These are phyloP conservation scores for Paramecium biaurelia DNA, from an alignment of 73 alveolate species.

Conservation along the genomic window DNA sequence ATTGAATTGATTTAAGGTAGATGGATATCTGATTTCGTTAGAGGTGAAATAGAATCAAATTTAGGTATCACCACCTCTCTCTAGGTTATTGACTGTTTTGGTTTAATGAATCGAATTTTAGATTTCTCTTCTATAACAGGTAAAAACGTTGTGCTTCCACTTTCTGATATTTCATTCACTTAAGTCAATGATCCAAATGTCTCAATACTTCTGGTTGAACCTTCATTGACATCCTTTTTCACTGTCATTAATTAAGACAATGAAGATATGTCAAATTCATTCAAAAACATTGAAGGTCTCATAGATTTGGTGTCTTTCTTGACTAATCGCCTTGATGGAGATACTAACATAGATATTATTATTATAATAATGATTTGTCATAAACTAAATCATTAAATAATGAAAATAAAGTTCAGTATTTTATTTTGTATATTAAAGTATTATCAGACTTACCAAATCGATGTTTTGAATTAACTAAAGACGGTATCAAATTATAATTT, in stretches of 20 bases:
- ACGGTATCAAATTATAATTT: neutral
- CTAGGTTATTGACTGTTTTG: neutral
- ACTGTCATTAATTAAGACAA: neutral
- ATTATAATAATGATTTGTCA: neutral
- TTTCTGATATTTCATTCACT: neutral
- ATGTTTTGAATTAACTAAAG: neutral
- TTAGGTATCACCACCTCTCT: neutral
- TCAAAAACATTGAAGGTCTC: neutral
- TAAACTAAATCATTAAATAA: neutral
- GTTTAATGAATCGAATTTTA: neutral
- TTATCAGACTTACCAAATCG: neutral
- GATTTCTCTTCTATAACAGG: neutral
- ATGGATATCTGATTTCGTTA: neutral
- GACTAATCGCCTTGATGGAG: neutral
- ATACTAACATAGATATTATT: slow-evolving; percentile 9
- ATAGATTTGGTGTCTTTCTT: neutral
- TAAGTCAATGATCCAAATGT: neutral
- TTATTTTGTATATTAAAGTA: neutral
- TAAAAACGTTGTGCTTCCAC: neutral
- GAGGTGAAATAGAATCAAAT: neutral
- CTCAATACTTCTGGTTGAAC: neutral
- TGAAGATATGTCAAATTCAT: neutral
- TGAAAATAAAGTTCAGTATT: slow-evolving; percentile 4
- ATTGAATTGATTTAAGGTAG: neutral
- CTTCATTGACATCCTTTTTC: neutral